Base-by-base conservation (phyloP, 1,139 yeast genomes). In the Geotrichum australiense region DNA sequence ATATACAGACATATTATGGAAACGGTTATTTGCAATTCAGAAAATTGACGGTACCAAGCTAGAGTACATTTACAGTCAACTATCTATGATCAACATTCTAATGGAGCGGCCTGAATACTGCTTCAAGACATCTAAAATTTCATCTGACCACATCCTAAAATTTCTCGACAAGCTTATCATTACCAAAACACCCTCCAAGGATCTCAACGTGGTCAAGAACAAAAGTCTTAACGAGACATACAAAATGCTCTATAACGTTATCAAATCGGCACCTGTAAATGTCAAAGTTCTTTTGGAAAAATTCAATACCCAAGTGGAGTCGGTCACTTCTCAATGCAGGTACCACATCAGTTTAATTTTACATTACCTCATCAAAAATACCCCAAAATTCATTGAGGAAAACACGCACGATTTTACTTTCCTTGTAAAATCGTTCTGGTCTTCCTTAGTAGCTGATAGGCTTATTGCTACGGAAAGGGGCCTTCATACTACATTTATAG, bases 391-490 rank as follows among this genome's bases (percentile, higher is more conserved):
- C 5, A 16, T 39, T 11, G 22, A 33, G 4, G n/a, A 27, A 4
- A 16, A 27, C 16, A 22, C 30, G 5, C 25, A 29, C 2, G 20
- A 7, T 7, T n/a, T 43, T n/a, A 24, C 15, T 18, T 20, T 11
- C 16, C 23, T 41, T 4, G 19, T 44, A 8, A 27, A 31, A 28
- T 18, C 35, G 2, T 39, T 80, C 16, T 84, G 94, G 93, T 63
- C 63, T 5, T 70, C 70, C 20, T 55, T 85, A 18, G 68, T 69
- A n/a, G 69, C 73, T 1, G 79, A 78, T 8, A 66, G 94, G 43
- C 65, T 86, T 41, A 74, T 79, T 35, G 66, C 85, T 42, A 73
- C 73, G 43, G 93, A 85, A 51, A 73, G 78, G 44, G 69, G 68
- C 8, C 65, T 85, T 30, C 96, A 86, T 50, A 55, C 74, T 14